A percentile compares a stretch with the other conserved stretches of the same genome.
Evolutionary conservation across 257 asterid genomes (phyloP).

Genomic region (Schizonepeta tenuifolia): DNA sequence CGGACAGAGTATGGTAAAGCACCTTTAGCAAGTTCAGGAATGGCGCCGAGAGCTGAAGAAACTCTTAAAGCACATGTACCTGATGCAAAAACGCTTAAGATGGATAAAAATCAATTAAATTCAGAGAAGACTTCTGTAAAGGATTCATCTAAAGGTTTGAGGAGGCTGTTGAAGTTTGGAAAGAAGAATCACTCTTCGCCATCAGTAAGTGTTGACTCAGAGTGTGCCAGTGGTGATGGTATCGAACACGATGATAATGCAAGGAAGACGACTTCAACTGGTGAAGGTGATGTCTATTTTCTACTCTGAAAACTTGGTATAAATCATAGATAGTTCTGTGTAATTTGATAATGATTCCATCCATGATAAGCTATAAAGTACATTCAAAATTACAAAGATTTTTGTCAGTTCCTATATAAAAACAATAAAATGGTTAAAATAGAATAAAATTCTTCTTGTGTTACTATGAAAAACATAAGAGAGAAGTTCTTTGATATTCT

Average conservation of each 20-base stretch:
- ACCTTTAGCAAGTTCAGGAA: constrained; percentile 39
- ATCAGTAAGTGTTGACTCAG: constrained; percentile 68
- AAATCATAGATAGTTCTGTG: constrained; percentile 7
- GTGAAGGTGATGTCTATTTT: constrained; percentile 65
- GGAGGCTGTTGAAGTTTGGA: constrained; percentile 80
- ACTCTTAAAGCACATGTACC: constrained; percentile 50
- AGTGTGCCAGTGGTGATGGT: constrained; percentile 50
- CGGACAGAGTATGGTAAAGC: constrained; percentile 56
- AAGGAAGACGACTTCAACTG: constrained; percentile 50
- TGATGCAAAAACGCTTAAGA: constrained; percentile 44
- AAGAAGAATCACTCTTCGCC: constrained; percentile 69
- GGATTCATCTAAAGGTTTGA: constrained; percentile 81
- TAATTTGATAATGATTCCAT: constrained; percentile 6
- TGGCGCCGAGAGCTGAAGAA: constrained; percentile 46
- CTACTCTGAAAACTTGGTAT: constrained; percentile 32
- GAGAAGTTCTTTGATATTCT: not conserved
- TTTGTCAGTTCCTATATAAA: constrained; percentile 26
- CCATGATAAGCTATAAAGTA: not conserved
- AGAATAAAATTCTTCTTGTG: not conserved
- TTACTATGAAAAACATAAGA: not conserved
- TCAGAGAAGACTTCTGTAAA: constrained; percentile 57
- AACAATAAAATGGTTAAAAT: not conserved
- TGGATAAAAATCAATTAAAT: constrained; percentile 49
- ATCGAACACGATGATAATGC: constrained; percentile 46
- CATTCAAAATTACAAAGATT: not conserved